Base-by-base conservation (phyloP, 1,284 basidiomycete species). In the Boletus coffeatus region DNA sequence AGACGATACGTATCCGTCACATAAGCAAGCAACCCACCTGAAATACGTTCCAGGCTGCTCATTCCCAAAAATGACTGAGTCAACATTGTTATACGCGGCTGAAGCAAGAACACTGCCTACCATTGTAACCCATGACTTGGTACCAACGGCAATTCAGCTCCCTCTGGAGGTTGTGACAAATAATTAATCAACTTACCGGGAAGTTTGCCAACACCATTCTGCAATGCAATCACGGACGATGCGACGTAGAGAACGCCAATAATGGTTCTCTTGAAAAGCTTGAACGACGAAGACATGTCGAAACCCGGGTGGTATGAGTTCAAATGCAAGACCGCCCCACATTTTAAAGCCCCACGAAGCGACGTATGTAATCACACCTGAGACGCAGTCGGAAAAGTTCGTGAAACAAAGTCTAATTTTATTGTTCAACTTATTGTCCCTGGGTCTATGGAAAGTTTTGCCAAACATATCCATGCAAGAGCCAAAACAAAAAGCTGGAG, bases 201-300 rank as follows among this genome's bases (percentile, higher is more conserved):
- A 58, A 73, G 69, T 61, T 67, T 75, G 2, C 74, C 72, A 39
- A 74, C 74, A 21, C 74, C 72, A 67, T 75, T 75, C 37, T 62
- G 61, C 34, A 73, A 13, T 29, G 71, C 71, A 37, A 41, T 18
- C 36, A 60, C 71, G 14, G 62, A 66, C 16, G 58, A 69, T 4
- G 56, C 65, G 46, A 25, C 13, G 16, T 46, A 64, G 41, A 74
- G 50, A 56, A 74, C 43, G 32, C 65, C 62, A 59, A 64, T 29
- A 8, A 50, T 32, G 18, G 21, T n/a, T 11, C 58, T 37, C 21
- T n/a, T 43, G 41, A 66, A 57, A 16, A 57, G 36, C 41, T 39
- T 69, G 52, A 64, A 57, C 57, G 48, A 60, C 5, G 55, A 25
- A 10, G 56, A 57, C 73, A 72, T 75, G 9, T 53, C 21, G 34